Evolutionary conservation across 2,329 filamentous ascomycete genomes (phyloP).

Genomic region (Anthostomella pinea): DNA sequence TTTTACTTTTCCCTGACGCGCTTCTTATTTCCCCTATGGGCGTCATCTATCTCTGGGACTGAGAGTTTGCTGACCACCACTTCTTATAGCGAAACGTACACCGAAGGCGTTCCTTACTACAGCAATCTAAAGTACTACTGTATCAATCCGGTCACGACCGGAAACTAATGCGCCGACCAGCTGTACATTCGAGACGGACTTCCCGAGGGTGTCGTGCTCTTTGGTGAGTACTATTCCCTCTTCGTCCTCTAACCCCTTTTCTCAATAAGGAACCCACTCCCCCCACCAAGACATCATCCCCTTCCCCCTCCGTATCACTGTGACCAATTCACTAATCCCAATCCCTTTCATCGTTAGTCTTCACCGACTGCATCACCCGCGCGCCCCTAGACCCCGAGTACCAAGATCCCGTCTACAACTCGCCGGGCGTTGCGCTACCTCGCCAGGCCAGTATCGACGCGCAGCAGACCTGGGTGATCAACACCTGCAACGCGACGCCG

Average conservation of each 20-base stretch:
- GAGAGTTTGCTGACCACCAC: no score
- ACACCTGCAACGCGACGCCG: constrained; percentile 8
- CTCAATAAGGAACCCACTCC: no score
- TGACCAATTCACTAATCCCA: no score
- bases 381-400: constrained; percentile 11
- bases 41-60: no score
- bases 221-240: no score
- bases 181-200: constrained; percentile 6
- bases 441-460: neutral
- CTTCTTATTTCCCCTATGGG: neutral
- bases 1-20: neutral
- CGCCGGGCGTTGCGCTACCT: constrained; percentile 13
- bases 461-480: constrained; percentile 15
- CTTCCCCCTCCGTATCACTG: no score
- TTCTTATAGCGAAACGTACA: constrained; percentile 7
- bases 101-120: constrained; percentile 2
- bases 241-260: no score
- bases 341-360: no score
- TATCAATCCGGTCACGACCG: neutral
- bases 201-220: constrained; percentile 14
- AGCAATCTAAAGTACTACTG: constrained; percentile 1
- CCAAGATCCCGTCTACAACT: constrained; percentile 16
- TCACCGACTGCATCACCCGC: constrained; percentile 18
- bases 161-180: constrained; percentile 5
- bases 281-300: no score